Evolutionary conservation across 2,329 filamentous ascomycete genomes (phyloP).

Genomic region (Coniochaeta hoffmannii): DNA sequence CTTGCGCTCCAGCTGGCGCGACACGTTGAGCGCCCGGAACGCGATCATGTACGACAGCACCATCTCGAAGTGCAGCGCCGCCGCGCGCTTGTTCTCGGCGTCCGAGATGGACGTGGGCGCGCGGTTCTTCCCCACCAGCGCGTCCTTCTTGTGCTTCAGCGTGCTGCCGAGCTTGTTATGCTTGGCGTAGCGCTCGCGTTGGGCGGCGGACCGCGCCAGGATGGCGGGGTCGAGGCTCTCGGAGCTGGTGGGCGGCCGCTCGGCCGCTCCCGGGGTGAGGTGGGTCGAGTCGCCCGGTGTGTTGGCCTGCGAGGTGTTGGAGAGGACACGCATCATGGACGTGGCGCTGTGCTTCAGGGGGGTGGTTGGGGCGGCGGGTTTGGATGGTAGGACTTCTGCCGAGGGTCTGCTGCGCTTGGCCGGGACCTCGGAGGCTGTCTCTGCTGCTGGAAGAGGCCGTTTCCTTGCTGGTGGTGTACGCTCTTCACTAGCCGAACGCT

Average conservation of each 20-base stretch:
- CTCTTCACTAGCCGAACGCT: slow-evolving; percentile 35
- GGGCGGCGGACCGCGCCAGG: slow-evolving; percentile 16
- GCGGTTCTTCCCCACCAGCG: slow-evolving; percentile 23
- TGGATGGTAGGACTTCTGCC: slow-evolving; percentile 28
- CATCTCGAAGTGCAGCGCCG: slow-evolving; percentile 39
- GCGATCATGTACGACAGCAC: slow-evolving; percentile 45
- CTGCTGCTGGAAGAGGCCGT: slow-evolving; percentile 33
- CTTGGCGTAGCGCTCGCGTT: slow-evolving; percentile 27
- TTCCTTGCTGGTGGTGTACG: slow-evolving; percentile 36
- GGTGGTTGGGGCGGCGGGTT: slow-evolving; percentile 36
- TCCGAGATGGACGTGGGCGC: slow-evolving; percentile 19
- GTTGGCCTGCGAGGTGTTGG: slow-evolving; percentile 42
- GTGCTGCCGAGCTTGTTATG: slow-evolving; percentile 36
- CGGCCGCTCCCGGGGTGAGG: slow-evolving; percentile 31
- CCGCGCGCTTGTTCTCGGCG: slow-evolving; percentile 31
- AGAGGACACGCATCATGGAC: slow-evolving; percentile 46
- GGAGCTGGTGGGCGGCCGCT: slow-evolving; percentile 22
- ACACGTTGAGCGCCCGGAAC: slow-evolving; percentile 41
- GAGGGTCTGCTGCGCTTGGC: slow-evolving; percentile 33
- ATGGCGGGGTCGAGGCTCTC: slow-evolving; percentile 15
- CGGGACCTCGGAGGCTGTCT: slow-evolving; percentile 25
- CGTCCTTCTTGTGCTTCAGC: slow-evolving; percentile 49
- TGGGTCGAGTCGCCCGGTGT: slow-evolving; percentile 40
- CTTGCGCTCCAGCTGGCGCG: slow-evolving; percentile 34
- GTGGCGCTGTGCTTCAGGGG: slow-evolving; percentile 40